Percentiles rank a stretch among this genome's conserved stretches.
These are phyloP conservation scores for Oxytropis ochrocephala DNA, from an alignment of 306 rosid species.

Conservation along the genomic window DNA sequence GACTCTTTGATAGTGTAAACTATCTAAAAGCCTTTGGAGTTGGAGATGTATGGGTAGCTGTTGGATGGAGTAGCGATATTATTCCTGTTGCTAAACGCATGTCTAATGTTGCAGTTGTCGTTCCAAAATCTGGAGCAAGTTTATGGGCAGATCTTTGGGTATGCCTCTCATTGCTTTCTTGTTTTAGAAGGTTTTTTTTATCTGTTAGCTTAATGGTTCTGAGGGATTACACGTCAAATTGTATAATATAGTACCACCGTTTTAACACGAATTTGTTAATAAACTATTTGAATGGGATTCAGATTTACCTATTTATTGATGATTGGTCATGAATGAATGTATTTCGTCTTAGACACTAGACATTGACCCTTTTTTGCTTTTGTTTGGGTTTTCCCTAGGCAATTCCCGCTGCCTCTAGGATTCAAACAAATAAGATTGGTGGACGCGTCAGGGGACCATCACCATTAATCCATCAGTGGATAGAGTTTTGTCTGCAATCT, in stretches of 20 bases:
- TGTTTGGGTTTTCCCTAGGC: conserved; percentile 40
- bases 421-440: conserved; percentile 57
- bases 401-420: conserved; percentile 62
- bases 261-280: background rate
- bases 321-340: background rate
- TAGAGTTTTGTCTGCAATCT: conserved; percentile 89
- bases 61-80: conserved; percentile 93
- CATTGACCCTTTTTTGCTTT: background rate
- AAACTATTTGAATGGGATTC: background rate
- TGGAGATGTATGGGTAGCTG: conserved; percentile 94
- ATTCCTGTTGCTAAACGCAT: conserved; percentile 79
- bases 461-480: conserved; percentile 83
- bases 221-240: background rate
- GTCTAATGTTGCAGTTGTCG: conserved; percentile 77
- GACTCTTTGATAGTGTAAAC: conserved; percentile 63
- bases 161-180: conserved; percentile 9
- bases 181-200: background rate
- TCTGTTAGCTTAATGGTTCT: background rate
- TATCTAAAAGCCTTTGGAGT: conserved; percentile 87
- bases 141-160: conserved; percentile 97
- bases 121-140: conserved; percentile 88
- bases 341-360: background rate
- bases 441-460: conserved; percentile 87
- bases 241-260: background rate
- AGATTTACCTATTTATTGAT: background rate